Percentiles rank a stretch among this genome's conserved stretches.
phyloP scores from a whole-genome alignment of 2,329 filamentous ascomycete species.

The Paecilomyces niveus region DNA sequence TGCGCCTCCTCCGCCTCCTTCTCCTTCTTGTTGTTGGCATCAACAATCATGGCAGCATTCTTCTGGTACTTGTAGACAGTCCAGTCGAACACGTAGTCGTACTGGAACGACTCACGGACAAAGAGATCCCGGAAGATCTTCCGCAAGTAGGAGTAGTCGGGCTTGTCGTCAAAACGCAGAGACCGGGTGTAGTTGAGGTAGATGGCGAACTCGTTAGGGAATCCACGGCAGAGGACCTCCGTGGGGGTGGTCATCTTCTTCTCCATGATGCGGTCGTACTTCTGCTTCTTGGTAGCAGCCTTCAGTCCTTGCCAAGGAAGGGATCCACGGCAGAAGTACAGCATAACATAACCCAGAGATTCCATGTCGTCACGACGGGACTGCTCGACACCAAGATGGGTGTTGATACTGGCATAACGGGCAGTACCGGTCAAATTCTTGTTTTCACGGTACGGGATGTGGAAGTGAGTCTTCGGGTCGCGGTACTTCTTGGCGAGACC shows the following conservation, averaged over 20 bases:
- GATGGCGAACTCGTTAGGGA: conserved; percentile 99
- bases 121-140: conserved; percentile 99
- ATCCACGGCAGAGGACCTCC: conserved; percentile 92
- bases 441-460: conserved; percentile 99
- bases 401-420: conserved; percentile 98
- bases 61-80: conserved; percentile 99
- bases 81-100: conserved; percentile 99
- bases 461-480: conserved; percentile 99
- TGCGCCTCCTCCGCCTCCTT: conserved; percentile 68
- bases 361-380: conserved; percentile 99
- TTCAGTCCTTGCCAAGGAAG: conserved; percentile 98
- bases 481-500: conserved; percentile 99
- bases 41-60: conserved; percentile 90
- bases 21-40: conserved; percentile 61
- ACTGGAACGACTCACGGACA: conserved; percentile 98
- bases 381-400: conserved; percentile 96
- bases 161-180: conserved; percentile 98
- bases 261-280: conserved; percentile 99
- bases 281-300: conserved; percentile 99
- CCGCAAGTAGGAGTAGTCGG: conserved; percentile 97
- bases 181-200: conserved; percentile 99
- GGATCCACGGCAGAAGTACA: conserved; percentile 98
- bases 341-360: conserved; percentile 97
- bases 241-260: conserved; percentile 99
- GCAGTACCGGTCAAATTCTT: conserved; percentile 99